phyloP scores from a whole-genome alignment of 257 asterid species.

The Prunella vulgaris region DNA sequence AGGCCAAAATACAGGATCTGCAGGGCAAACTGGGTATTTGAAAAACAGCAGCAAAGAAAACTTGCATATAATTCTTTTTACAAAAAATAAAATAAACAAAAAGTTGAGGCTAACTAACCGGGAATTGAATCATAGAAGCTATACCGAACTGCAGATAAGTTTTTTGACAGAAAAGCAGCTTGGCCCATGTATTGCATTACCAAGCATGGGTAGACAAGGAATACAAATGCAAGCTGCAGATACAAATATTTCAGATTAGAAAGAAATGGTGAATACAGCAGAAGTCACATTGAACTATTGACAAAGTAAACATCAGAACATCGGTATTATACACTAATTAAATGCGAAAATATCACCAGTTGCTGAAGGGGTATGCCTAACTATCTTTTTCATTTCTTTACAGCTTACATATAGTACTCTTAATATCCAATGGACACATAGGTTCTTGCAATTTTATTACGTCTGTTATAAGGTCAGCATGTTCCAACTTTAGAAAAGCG shows the following conservation, averaged over 20 bases:
- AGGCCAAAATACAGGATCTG: constrained; percentile 69
- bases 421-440: background rate
- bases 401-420: background rate
- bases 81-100: no score
- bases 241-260: constrained; percentile 15
- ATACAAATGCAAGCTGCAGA: constrained; percentile 73
- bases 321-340: background rate
- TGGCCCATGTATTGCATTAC: constrained; percentile 95
- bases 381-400: background rate
- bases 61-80: background rate
- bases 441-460: background rate
- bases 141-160: constrained; percentile 45
- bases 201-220: constrained; percentile 79
- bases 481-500: background rate
- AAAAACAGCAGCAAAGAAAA: background rate
- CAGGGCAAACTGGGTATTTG: constrained; percentile 22
- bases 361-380: no score
- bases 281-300: background rate
- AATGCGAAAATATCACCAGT: no score
- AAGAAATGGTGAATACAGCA: background rate
- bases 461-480: background rate
- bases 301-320: constrained; percentile 1
- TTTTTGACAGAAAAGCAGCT: constrained; percentile 87
- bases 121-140: constrained; percentile 83
- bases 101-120: constrained; percentile 49